These are phyloP conservation scores for Ophiostoma fasciatum DNA, from an alignment of 2,329 filamentous ascomycete genomes.

Conservation along the genomic window DNA sequence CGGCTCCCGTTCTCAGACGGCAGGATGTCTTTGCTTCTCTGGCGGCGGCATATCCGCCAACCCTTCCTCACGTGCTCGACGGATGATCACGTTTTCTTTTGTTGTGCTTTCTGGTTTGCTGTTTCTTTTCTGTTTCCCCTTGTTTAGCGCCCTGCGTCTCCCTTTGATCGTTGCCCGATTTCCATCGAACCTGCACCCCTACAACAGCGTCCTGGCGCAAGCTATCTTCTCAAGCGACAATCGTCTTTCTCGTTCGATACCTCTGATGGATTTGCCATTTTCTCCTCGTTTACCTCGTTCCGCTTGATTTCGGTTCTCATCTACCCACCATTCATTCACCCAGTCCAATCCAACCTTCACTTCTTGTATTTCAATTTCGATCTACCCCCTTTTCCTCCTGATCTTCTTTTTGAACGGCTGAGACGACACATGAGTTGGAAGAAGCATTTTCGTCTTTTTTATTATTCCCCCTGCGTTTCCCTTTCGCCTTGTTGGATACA, in stretches of 20 bases:
- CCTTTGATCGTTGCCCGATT: background rate
- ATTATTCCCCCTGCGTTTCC: background rate
- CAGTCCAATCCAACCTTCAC: too few relatives aligned
- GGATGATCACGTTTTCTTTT: too few relatives aligned
- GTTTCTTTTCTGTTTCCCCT: background rate
- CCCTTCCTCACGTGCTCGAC: too few relatives aligned
- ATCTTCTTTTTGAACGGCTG: slow-evolving; percentile 5
- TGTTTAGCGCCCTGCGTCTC: slow-evolving; percentile 1
- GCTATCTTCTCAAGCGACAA: slow-evolving; percentile 2
- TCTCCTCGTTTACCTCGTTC: background rate
- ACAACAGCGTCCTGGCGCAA: slow-evolving; percentile 3
- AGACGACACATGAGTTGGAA: slow-evolving; percentile 8
- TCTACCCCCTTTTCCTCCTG: background rate
- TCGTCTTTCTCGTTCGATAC: slow-evolving; percentile 4
- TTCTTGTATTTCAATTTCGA: background rate
- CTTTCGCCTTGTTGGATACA: background rate
- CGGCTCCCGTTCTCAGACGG: too few relatives aligned
- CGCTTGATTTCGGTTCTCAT: too few relatives aligned
- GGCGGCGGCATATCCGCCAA: too few relatives aligned
- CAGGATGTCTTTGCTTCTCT: too few relatives aligned
- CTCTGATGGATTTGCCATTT: background rate
- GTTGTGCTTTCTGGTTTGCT: too few relatives aligned
- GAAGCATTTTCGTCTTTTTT: slow-evolving; percentile 5
- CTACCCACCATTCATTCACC: too few relatives aligned
- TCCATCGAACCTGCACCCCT: background rate